A percentile compares a stretch with the other conserved stretches of the same genome.
Conservation (phyloP, 305 asterid genomes). For the Fraxinus latifolia region DNA sequence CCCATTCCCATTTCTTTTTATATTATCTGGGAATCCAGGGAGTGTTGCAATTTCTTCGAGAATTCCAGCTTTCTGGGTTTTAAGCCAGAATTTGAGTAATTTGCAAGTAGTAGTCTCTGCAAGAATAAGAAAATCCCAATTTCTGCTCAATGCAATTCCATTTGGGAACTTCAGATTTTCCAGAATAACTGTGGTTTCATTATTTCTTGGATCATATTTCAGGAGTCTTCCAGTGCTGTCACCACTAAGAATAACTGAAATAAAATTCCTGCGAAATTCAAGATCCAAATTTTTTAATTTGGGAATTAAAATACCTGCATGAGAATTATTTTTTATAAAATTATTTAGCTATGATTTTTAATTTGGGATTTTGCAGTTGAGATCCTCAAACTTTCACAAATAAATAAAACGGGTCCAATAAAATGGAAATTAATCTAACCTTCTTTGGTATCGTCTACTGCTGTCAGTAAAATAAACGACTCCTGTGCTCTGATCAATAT, state of each 20-base stretch:
- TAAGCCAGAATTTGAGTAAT: conserved; percentile 52
- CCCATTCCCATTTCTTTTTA: conserved; percentile 50
- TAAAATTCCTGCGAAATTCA: conserved; percentile 38
- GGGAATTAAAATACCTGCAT: background rate
- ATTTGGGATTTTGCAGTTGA: background rate
- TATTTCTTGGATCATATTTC: conserved; percentile 45
- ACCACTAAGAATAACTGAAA: conserved; percentile 43
- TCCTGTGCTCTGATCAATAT: conserved; percentile 46
- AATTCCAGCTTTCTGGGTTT: conserved; percentile 28
- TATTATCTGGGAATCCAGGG: conserved; percentile 74
- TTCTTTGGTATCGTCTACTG: conserved; percentile 51
- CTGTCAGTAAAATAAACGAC: conserved; percentile 60
- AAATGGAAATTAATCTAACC: conserved; percentile 34
- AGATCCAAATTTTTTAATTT: background rate
- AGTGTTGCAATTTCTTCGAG: conserved; percentile 38
- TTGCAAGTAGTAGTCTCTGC: conserved; percentile 61
- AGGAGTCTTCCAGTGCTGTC: conserved; percentile 63
- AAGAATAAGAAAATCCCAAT: conserved; percentile 49
- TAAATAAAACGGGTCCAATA: background rate
- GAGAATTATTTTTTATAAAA: no score
- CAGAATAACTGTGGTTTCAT: conserved; percentile 37
- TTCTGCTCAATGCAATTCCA: conserved; percentile 61
- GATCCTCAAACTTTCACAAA: background rate
- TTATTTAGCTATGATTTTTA: background rate
- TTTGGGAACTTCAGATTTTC: conserved; percentile 64